Percentiles rank a stretch among this genome's conserved stretches.
These are phyloP conservation scores for Saposhnikovia divaricata DNA, from an alignment of 129 eudicot genomes.

Conservation along the genomic window DNA sequence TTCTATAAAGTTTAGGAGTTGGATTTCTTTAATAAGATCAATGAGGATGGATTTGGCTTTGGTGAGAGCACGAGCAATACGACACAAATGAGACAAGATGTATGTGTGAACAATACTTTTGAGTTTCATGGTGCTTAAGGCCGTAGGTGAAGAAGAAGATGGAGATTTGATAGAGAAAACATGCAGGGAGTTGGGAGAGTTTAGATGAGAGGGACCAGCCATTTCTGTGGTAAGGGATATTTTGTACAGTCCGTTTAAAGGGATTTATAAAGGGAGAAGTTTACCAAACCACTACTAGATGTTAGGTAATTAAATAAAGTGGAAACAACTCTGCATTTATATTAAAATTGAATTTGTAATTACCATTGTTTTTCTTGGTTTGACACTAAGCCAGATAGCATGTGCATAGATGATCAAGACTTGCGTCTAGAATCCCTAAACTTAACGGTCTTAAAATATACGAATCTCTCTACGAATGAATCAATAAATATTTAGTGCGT, in stretches of 20 bases:
- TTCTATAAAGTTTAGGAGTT: slow-evolving; percentile 37
- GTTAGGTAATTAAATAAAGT: slow-evolving; percentile 48
- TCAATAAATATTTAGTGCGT: no score
- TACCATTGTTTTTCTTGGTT: background rate
- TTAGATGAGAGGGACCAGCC: slow-evolving; percentile 49
- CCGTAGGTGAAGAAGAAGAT: slow-evolving; percentile 32
- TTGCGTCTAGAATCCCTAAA: no score
- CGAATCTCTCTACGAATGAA: no score
- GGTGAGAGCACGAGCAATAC: slow-evolving; percentile 54
- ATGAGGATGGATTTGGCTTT: slow-evolving; percentile 65
- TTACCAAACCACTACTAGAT: slow-evolving; percentile 37
- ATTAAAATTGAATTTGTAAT: slow-evolving; percentile 6
- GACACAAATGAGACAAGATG: slow-evolving; percentile 67
- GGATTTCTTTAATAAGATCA: slow-evolving; percentile 47
- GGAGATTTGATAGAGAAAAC: slow-evolving; percentile 36
- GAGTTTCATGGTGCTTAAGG: slow-evolving; percentile 52
- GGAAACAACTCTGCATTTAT: slow-evolving; percentile 53
- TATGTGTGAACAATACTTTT: slow-evolving; percentile 68
- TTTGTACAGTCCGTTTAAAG: slow-evolving; percentile 18
- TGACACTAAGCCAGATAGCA: background rate
- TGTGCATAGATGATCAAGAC: no score
- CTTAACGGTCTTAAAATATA: no score
- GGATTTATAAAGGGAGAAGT: slow-evolving; percentile 58
- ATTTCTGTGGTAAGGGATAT: slow-evolving; percentile 28
- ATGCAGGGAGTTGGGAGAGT: slow-evolving; percentile 37